Conservation (phyloP, 768 basidiomycete species). For the Dacryopinax primogenitus region DNA sequence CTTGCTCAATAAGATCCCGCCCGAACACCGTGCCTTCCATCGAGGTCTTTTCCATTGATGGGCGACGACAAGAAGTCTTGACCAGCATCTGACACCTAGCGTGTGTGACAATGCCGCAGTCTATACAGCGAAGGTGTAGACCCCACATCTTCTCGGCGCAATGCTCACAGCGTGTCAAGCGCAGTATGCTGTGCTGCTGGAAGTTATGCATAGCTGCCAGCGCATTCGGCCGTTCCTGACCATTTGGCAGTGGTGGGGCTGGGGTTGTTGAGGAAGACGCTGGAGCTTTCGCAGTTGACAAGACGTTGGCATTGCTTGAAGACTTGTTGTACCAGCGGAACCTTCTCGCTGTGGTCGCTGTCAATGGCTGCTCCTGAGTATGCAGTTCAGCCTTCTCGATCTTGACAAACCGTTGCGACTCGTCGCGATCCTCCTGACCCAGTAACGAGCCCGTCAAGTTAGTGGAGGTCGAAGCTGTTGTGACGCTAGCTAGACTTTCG, state of each 20-base stretch:
- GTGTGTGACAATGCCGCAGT: constrained; percentile 75
- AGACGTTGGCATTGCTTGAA: constrained; percentile 7
- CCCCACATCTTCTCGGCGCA: constrained; percentile 99
- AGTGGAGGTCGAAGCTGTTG: constrained; percentile 22
- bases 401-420: constrained; percentile 26
- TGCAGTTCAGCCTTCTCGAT: constrained; percentile 18
- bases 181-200: constrained; percentile 74
- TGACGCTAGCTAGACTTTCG: neutral
- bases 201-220: constrained; percentile 67
- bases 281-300: neutral
- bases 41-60: constrained; percentile 21
- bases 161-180: constrained; percentile 86
- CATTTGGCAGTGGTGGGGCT: constrained; percentile 40
- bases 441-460: constrained; percentile 13
- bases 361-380: constrained; percentile 11
- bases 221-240: constrained; percentile 24
- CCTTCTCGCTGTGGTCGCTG: constrained; percentile 28
- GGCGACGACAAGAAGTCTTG: constrained; percentile 51
- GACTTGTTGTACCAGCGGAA: constrained; percentile 24
- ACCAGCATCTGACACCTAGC: constrained; percentile 68
- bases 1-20: constrained; percentile 74
- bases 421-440: constrained; percentile 27
- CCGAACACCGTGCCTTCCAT: constrained; percentile 67
- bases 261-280: constrained; percentile 26
- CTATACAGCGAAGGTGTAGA: constrained; percentile 80